phyloP scores from a whole-genome alignment of 2,329 filamentous ascomycete species.

The Sporothrix curviconia region DNA sequence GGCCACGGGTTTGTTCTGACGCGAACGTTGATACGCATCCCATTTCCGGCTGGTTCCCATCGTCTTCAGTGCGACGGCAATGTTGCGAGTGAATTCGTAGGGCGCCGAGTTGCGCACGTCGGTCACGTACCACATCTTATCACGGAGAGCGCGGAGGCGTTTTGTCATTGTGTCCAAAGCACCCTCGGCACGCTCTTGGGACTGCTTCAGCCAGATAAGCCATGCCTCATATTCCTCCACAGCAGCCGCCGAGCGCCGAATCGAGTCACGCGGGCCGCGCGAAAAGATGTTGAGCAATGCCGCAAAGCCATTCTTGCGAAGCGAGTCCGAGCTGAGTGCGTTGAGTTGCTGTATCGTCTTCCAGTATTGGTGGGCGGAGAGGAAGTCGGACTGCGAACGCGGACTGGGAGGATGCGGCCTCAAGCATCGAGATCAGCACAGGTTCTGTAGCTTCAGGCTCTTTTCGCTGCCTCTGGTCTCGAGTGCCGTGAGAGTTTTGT shows the following conservation, averaged over 20 bases:
- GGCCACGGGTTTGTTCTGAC: constrained; percentile 41
- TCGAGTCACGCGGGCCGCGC: constrained; percentile 61
- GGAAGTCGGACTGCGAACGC: constrained; percentile 72
- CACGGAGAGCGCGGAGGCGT: constrained; percentile 66
- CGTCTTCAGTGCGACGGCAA: constrained; percentile 80
- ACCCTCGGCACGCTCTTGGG: constrained; percentile 68
- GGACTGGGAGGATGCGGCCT: constrained; percentile 71
- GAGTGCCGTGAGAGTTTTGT: background rate
- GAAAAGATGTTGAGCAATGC: constrained; percentile 69
- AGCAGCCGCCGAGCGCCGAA: constrained; percentile 61
- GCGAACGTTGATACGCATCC: constrained; percentile 42
- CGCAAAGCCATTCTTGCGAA: constrained; percentile 63
- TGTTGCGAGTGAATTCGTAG: constrained; percentile 80
- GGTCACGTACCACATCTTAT: constrained; percentile 98
- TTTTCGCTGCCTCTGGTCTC: too few species aligned
- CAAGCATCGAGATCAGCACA: constrained; percentile 61
- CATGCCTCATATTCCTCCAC: constrained; percentile 75
- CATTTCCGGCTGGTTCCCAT: constrained; percentile 61
- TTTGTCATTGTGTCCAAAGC: constrained; percentile 69
- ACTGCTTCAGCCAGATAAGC: constrained; percentile 78
- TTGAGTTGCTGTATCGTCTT: constrained; percentile 70
- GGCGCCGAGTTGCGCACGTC: constrained; percentile 85
- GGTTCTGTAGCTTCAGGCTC: constrained; percentile 37
- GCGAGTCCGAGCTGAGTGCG: constrained; percentile 51
- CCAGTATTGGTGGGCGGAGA: constrained; percentile 79